Conservation (phyloP, 768 basidiomycete genomes). For the Leccinum broughii region DNA sequence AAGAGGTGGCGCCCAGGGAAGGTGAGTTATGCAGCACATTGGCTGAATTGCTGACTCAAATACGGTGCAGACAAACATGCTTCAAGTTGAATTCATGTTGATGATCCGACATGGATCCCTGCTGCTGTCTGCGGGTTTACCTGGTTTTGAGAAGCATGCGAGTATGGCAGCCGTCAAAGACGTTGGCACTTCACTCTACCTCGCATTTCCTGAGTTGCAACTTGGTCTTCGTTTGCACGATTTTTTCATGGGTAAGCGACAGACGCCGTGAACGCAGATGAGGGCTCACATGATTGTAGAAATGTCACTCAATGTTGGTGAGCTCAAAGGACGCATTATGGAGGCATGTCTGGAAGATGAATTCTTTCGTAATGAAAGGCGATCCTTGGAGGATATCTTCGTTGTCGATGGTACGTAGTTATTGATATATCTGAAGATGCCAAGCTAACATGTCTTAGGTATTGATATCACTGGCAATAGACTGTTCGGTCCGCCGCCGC, state of each 20-base stretch:
- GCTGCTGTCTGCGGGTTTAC: slow-evolving; percentile 64
- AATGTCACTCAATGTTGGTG: slow-evolving; percentile 72
- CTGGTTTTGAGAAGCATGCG: slow-evolving; percentile 52
- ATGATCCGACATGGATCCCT: slow-evolving; percentile 52
- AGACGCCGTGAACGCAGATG: slow-evolving; percentile 1
- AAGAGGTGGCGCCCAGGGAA: slow-evolving; percentile 79
- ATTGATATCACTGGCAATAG: slow-evolving; percentile 81
- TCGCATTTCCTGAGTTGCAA: slow-evolving; percentile 68
- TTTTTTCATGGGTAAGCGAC: slow-evolving; percentile 76
- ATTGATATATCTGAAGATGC: not conserved
- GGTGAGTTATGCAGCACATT: slow-evolving; percentile 40
- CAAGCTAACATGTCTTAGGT: slow-evolving; percentile 40
- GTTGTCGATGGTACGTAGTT: slow-evolving; percentile 49
- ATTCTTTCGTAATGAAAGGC: slow-evolving; percentile 27
- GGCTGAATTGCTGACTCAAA: slow-evolving; percentile 9
- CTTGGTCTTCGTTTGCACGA: slow-evolving; percentile 80
- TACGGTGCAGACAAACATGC: slow-evolving; percentile 66
- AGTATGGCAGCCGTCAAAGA: slow-evolving; percentile 32
- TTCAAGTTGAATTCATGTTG: slow-evolving; percentile 71
- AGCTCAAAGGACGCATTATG: slow-evolving; percentile 54
- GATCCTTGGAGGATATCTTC: slow-evolving; percentile 35
- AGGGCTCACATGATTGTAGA: slow-evolving; percentile 50
- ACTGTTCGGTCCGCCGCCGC: slow-evolving; percentile 86
- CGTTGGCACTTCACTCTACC: slow-evolving; percentile 54
- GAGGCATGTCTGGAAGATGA: slow-evolving; percentile 47